Evolutionary conservation across 805 yeast genomes (phyloP).

Genomic region (Saturnispora silvae): DNA sequence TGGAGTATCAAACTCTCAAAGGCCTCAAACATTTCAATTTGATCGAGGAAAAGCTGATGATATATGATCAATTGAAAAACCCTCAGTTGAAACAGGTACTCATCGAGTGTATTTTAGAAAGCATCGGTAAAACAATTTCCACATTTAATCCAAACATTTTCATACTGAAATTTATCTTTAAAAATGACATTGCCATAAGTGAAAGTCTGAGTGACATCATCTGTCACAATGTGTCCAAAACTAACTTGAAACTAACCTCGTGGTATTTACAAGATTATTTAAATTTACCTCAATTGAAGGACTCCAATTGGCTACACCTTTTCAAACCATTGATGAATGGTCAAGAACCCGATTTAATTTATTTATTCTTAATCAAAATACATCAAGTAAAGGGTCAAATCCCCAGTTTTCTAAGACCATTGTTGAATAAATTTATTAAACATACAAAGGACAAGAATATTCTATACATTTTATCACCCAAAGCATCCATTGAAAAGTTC

Average conservation of each 20-base stretch:
- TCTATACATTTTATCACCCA: too few species aligned
- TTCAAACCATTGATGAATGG: conserved; percentile 19
- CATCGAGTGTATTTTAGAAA: conserved; percentile 14
- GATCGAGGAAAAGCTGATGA: conserved; percentile 4
- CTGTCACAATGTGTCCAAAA: conserved; percentile 12
- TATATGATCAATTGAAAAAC: conserved; percentile 2
- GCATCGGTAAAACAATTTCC: conserved; percentile 13
- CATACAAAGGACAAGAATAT: conserved; percentile 14
- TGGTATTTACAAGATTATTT: conserved; percentile 11
- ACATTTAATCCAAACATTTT: conserved; percentile 14
- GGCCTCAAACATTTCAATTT: conserved; percentile 8
- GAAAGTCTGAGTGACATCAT: conserved; percentile 13
- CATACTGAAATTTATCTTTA: conserved; percentile 10
- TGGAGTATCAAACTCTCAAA: conserved; percentile 7
- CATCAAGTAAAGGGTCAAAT: conserved; percentile 9
- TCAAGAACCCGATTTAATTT: conserved; percentile 18
- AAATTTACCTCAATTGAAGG: conserved; percentile 7
- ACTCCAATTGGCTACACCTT: conserved; percentile 13
- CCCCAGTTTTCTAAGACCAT: not conserved
- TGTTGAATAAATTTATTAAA: conserved; percentile 8
- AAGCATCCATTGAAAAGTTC: conserved; percentile 1
- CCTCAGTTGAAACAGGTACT: conserved; percentile 9
- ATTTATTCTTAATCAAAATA: conserved; percentile 10
- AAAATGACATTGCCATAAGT: conserved; percentile 7
- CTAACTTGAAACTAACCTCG: conserved; percentile 16